These are phyloP conservation scores for Pisolithus orientalis DNA, from an alignment of 768 basidiomycete species.

Conservation along the genomic window DNA sequence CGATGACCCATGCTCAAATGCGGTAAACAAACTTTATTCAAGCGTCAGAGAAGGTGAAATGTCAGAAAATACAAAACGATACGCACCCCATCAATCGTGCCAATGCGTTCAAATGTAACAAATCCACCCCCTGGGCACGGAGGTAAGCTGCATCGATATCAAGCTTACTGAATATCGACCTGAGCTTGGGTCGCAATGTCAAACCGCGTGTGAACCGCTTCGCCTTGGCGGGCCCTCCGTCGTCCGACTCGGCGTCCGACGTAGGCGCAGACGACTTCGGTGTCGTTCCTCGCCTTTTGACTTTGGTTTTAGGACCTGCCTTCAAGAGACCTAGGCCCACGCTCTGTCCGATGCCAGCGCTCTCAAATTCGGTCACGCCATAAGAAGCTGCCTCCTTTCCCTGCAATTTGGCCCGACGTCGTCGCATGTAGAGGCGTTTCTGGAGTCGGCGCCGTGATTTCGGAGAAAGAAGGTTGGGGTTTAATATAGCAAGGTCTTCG, in stretches of 20 bases:
- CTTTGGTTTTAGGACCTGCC: slow-evolving; percentile 28
- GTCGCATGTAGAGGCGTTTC: slow-evolving; percentile 70
- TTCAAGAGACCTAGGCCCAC: slow-evolving; percentile 26
- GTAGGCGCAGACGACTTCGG: slow-evolving; percentile 5
- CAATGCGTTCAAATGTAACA: slow-evolving; percentile 33
- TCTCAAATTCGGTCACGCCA: background rate
- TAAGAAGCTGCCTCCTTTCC: slow-evolving; percentile 24
- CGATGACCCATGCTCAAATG: slow-evolving; percentile 12
- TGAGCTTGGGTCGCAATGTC: slow-evolving; percentile 42
- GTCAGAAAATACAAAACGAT: slow-evolving; percentile 17
- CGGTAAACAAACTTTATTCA: slow-evolving; percentile 24
- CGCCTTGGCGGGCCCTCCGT: slow-evolving; percentile 2
- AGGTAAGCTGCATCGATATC: slow-evolving; percentile 43
- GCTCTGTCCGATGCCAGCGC: background rate
- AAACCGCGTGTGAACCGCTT: slow-evolving; percentile 28
- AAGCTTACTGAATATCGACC: slow-evolving; percentile 32
- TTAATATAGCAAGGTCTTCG: background rate
- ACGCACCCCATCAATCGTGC: slow-evolving; percentile 38
- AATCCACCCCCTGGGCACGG: slow-evolving; percentile 34
- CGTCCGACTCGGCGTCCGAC: slow-evolving; percentile 4
- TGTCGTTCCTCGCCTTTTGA: background rate
- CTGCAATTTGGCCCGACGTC: slow-evolving; percentile 48
- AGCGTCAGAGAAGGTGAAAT: slow-evolving; percentile 3
- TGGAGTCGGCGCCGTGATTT: slow-evolving; percentile 45
- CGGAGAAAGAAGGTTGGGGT: slow-evolving; percentile 32